Base-by-base conservation (phyloP, 768 basidiomycete genomes). In the Russula lepida region DNA sequence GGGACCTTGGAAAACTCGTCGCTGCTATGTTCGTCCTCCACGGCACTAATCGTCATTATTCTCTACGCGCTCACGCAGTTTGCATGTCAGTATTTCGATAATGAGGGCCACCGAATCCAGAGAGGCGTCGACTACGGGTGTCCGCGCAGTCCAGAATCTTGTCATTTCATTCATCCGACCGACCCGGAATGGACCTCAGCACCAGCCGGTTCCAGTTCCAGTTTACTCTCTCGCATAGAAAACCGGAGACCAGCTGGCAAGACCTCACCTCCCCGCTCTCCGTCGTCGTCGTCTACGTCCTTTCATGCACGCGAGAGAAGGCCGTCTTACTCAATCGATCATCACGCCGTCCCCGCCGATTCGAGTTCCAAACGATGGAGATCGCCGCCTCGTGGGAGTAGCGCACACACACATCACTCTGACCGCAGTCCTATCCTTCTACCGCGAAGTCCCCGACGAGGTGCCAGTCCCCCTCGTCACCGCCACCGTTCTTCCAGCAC, bases 141-240 rank as follows among this genome's bases (percentile, higher is more conserved):
- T 30, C 27, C 63, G 9, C 64, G 66, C 15, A 2, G 6, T 21
- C 5, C 56, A 27, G 6, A 21, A 0, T 6, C 15, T 6, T 67
- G 66, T 17, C n/a, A 63, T 23, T 67, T 59, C 53, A 35, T 63
- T 17, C 66, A 67, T 46, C 66, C 66, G 17, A 48, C 49, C 25
- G 65, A 67, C 17, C 49, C 50, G 9, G 58, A 65, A 54, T 66
- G 65, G 65, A 15, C 5, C 9, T 33, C 23, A 49, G 17, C n/a
- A 21, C 6, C 32, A 9, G n/a, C 27, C 27, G 8, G 27, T 37
- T 37, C 47, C 2, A 19, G 11, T 37, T 37, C 47, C 2, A 19
- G 11, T 15, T 28, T 28, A 19, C 48, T 19, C 54, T 6, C 11
- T 6, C 23, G 35, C 1, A 37, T n/a, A 21, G 27, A 41, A 0